These are phyloP conservation scores for Fusarium sp. DNA, from an alignment of 2,329 filamentous ascomycete genomes.

Conservation along the genomic window DNA sequence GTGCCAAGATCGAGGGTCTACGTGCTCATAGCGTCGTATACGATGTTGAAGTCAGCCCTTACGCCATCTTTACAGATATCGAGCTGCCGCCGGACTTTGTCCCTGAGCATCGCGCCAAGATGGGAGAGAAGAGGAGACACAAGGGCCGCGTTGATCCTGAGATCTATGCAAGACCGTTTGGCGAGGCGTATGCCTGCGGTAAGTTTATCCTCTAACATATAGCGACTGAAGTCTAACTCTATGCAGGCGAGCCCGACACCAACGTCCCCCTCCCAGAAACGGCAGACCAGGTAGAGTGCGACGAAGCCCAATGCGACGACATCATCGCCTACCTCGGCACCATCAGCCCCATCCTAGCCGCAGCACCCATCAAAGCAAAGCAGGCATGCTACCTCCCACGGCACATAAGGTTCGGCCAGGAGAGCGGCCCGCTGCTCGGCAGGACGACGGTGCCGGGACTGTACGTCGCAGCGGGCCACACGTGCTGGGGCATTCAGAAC, in stretches of 20 bases:
- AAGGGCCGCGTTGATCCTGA: slow-evolving; percentile 82
- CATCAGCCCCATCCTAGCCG: slow-evolving; percentile 73
- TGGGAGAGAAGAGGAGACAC: slow-evolving; percentile 65
- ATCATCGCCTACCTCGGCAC: slow-evolving; percentile 81
- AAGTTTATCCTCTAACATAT: slow-evolving; percentile 24
- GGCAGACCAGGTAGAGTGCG: slow-evolving; percentile 80
- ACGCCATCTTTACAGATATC: slow-evolving; percentile 90
- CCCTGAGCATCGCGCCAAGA: slow-evolving; percentile 60
- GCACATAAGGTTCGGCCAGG: slow-evolving; percentile 71
- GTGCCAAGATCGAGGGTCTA: slow-evolving; percentile 67
- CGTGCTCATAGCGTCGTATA: slow-evolving; percentile 76
- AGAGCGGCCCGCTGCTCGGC: slow-evolving; percentile 80
- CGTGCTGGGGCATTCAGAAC: slow-evolving; percentile 99
- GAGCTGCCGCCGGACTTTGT: slow-evolving; percentile 75
- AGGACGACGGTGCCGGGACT: slow-evolving; percentile 78
- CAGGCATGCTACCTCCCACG: slow-evolving; percentile 96
- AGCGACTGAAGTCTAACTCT: not conserved
- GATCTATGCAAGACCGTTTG: slow-evolving; percentile 90
- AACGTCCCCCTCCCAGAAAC: slow-evolving; percentile 79
- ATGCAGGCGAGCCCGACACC: slow-evolving; percentile 79
- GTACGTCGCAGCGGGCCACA: slow-evolving; percentile 89
- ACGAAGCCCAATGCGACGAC: slow-evolving; percentile 83
- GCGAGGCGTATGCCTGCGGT: slow-evolving; percentile 94
- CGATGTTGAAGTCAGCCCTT: slow-evolving; percentile 74
- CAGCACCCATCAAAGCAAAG: slow-evolving; percentile 76